These are phyloP conservation scores for Metschnikowia peoriensis DNA, from an alignment of 805 yeast genomes.

Conservation along the genomic window DNA sequence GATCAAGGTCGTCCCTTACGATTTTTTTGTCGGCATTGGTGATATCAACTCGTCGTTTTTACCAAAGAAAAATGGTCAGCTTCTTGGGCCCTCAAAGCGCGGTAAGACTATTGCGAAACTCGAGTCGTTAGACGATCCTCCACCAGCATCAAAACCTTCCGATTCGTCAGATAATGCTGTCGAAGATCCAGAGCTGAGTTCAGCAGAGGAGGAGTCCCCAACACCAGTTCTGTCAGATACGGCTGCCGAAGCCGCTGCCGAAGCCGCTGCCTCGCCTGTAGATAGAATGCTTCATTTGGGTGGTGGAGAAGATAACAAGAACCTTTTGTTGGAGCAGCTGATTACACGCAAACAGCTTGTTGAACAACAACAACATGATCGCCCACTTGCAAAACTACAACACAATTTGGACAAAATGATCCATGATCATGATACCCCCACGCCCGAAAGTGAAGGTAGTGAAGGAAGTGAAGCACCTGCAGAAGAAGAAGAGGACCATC, in stretches of 20 bases:
- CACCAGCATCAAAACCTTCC: neutral
- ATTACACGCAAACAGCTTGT: slow-evolving; percentile 64
- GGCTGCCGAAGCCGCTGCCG: slow-evolving; percentile 11
- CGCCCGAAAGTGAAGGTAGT: slow-evolving; percentile 21
- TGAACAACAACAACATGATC: slow-evolving; percentile 75
- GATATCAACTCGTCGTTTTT: slow-evolving; percentile 92
- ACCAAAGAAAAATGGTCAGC: slow-evolving; percentile 68
- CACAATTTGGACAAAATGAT: slow-evolving; percentile 59
- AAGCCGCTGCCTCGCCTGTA: slow-evolving; percentile 37
- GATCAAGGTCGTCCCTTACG: slow-evolving; percentile 91
- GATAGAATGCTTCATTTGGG: slow-evolving; percentile 48
- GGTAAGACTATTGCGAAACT: slow-evolving; percentile 55
- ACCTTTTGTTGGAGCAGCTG: slow-evolving; percentile 54
- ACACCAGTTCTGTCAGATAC: neutral
- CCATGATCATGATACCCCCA: slow-evolving; percentile 28
- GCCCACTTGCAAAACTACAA: slow-evolving; percentile 84
- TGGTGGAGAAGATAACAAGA: slow-evolving; percentile 49
- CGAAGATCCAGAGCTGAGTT: neutral
- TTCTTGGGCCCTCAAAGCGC: slow-evolving; percentile 61
- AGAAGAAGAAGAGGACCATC: slow-evolving; percentile 43
- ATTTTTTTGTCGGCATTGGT: slow-evolving; percentile 95
- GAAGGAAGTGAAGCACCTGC: slow-evolving; percentile 7
- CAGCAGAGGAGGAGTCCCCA: neutral
- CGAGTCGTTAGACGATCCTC: slow-evolving; percentile 39
- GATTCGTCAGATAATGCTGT: neutral